Evolutionary conservation across 352 stramenopile species (phyloP).

Genomic region (Globisporangium perplexum): DNA sequence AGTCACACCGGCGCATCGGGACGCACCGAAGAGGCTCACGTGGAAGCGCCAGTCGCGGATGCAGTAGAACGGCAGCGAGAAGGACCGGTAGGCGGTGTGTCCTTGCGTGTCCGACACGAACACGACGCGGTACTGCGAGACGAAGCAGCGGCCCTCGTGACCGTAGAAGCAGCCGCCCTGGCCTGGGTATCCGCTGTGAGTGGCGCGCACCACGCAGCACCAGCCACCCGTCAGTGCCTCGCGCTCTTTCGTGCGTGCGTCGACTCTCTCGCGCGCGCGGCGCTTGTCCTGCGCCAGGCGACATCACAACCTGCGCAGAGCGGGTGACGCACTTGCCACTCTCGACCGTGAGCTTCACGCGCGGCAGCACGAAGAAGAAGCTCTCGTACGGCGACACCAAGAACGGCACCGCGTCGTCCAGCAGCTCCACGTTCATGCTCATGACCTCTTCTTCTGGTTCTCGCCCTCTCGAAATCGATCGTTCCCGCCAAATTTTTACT

Average conservation of each 20-base stretch:
- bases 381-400: constrained; percentile 75
- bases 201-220: background rate
- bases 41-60: constrained; percentile 72
- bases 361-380: constrained; percentile 73
- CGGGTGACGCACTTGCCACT: constrained; percentile 61
- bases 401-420: constrained; percentile 52
- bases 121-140: constrained; percentile 76
- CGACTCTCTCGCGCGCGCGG: too few relatives aligned
- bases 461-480: background rate
- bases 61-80: constrained; percentile 73
- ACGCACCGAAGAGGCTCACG: constrained; percentile 51
- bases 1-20: background rate
- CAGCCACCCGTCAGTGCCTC: too few relatives aligned
- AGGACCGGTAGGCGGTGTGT: constrained; percentile 53
- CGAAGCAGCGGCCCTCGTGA: constrained; percentile 55
- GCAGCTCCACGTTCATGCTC: constrained; percentile 75
- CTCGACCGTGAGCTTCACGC: constrained; percentile 68
- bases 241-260: too few relatives aligned
- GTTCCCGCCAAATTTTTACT: background rate
- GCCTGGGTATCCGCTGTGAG: constrained; percentile 63
- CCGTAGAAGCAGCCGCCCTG: constrained; percentile 79
- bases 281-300: too few relatives aligned
- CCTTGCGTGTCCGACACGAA: constrained; percentile 40
- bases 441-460: constrained; percentile 21
- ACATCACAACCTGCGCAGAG: too few relatives aligned